Evolutionary conservation across 2,329 filamentous ascomycete species (phyloP).

Genomic region (Xylariaceae sp.): DNA sequence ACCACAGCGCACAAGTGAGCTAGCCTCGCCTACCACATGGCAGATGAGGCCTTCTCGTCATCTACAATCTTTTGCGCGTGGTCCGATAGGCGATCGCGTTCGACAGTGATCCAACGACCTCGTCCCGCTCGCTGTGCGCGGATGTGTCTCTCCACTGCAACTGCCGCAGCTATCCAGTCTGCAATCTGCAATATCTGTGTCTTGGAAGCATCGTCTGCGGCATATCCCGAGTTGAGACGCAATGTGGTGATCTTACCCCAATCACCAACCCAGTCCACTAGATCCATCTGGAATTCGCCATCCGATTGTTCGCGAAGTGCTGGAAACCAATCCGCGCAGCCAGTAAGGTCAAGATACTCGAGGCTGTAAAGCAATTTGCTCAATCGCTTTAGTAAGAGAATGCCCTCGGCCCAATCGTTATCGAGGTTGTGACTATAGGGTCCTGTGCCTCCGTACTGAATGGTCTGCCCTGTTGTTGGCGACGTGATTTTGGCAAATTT

Average conservation of each 20-base stretch:
- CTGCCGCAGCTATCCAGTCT: constrained; percentile 37
- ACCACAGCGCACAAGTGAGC: background rate
- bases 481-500: constrained; percentile 45
- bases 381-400: constrained; percentile 51
- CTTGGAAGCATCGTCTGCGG: constrained; percentile 31
- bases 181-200: constrained; percentile 31
- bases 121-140: constrained; percentile 42
- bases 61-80: constrained; percentile 12
- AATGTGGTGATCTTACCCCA: constrained; percentile 51
- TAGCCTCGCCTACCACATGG: background rate
- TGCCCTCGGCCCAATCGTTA: constrained; percentile 56
- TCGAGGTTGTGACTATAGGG: constrained; percentile 56
- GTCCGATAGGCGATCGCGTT: constrained; percentile 35
- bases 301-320: constrained; percentile 42
- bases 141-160: constrained; percentile 46
- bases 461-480: constrained; percentile 36
- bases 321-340: constrained; percentile 52
- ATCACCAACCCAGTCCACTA: constrained; percentile 49
- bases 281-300: constrained; percentile 36
- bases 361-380: constrained; percentile 53
- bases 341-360: constrained; percentile 59
- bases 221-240: constrained; percentile 43
- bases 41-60: constrained; percentile 4
- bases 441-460: constrained; percentile 53
- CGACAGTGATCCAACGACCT: constrained; percentile 47